Conservation (phyloP, 805 yeast genomes). For the Kuraishia hungarica region DNA sequence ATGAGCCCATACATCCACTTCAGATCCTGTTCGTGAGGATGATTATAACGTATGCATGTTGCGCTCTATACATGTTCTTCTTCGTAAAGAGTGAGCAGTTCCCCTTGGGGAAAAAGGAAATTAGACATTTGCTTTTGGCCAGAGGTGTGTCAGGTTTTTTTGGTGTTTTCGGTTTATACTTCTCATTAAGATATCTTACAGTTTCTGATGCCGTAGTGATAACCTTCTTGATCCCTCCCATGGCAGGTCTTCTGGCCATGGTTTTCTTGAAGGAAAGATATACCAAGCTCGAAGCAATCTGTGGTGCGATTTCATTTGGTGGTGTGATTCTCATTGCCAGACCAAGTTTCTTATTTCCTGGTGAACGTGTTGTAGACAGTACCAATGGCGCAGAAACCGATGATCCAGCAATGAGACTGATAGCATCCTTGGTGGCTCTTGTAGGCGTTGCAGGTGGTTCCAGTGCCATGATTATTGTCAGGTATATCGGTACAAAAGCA, state of each 20-base stretch:
- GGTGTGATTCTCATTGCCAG: conserved; percentile 81
- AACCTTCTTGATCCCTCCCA: conserved; percentile 69
- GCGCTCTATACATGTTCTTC: conserved; percentile 42
- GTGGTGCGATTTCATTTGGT: conserved; percentile 56
- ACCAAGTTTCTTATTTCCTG: conserved; percentile 57
- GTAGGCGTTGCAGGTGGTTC: conserved; percentile 66
- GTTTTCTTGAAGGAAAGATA: conserved; percentile 56
- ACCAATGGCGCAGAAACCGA: conserved; percentile 35
- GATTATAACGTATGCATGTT: conserved; percentile 58
- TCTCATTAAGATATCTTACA: conserved; percentile 61
- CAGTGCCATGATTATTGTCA: conserved; percentile 56
- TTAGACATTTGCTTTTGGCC: conserved; percentile 42
- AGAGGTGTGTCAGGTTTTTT: conserved; percentile 72
- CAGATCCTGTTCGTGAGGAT: conserved; percentile 75
- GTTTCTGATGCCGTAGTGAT: conserved; percentile 78
- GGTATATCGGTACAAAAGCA: conserved; percentile 69
- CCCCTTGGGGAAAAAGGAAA: conserved; percentile 60
- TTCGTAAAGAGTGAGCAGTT: conserved; percentile 44
- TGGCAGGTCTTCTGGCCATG: conserved; percentile 71
- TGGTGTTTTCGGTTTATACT: conserved; percentile 77
- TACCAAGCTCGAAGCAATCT: conserved; percentile 56
- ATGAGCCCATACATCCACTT: conserved; percentile 60
- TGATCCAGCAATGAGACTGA: conserved; percentile 43
- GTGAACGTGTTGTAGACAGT: conserved; percentile 2
- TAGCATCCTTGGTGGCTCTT: conserved; percentile 57